Evolutionary conservation across 441 rosid species (phyloP), one percentile per base, ranked within the genome.

Genomic region (Gossypium aridum): DNA sequence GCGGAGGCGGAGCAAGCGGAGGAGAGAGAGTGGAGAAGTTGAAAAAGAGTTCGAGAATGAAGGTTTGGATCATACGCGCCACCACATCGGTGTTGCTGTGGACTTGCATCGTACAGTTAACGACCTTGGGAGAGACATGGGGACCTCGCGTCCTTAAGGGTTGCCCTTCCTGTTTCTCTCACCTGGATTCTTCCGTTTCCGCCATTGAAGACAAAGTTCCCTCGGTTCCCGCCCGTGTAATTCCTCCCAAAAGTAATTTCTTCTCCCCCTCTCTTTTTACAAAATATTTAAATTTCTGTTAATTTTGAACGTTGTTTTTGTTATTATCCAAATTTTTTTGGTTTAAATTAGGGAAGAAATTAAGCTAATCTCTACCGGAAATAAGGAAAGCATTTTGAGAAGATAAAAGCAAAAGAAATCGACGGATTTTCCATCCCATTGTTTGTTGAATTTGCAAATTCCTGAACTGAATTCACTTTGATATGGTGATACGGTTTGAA

Each of bases 71-170:
- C 85, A 85, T 92, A 72, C 85, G 98, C 2, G 99, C 97, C 73
- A 82, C 97, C 60, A 89, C 94, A 0, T 82, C 97, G 60, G 83
- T 96, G 77, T 81, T 96, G 80, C 82, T 96, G 1, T 93, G 97
- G 98, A 96, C 97, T 16, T 96, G 99, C 74, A 69, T 92, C 57
- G 94, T 93, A 70, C 99, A 96, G 74, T 82, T 93, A 83, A 89
- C 94, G 59, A 87, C 97, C 49, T 57, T 93, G 79, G 96, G 97
- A 2, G 98, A 90, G 82, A 82, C 88, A 67, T 92, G 99, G 99
- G 94, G 94, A 7, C 98, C 98, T 2, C 78, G 92, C 75, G 86
- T 90, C 22, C 83, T 93, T 83, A 92, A 85, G 78, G 93, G 95
- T 2, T 92, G 97, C 94, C 97, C 97, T 64, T 83, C 91, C 57